These are phyloP conservation scores for Neurospora crassa DNA, from an alignment of 2,329 filamentous ascomycete genomes.

Conservation along the genomic window DNA sequence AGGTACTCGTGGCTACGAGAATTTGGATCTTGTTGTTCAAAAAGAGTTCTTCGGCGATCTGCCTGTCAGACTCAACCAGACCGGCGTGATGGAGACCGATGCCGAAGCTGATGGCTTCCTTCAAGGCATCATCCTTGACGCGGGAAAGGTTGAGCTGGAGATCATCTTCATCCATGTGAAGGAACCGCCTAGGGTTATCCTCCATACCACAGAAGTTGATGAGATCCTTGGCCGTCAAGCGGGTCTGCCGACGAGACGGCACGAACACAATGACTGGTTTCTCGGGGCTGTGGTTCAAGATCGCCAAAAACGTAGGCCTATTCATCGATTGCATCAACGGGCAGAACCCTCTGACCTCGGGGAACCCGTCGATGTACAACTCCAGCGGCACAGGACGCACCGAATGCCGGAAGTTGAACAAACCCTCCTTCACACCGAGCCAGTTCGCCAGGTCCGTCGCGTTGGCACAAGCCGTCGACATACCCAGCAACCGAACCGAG, in stretches of 20 bases:
- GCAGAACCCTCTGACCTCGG: constrained; percentile 89
- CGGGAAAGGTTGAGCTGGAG: constrained; percentile 76
- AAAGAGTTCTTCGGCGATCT: constrained; percentile 88
- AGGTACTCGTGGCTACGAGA: constrained; percentile 85
- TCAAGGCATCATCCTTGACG: constrained; percentile 86
- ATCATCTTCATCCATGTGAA: constrained; percentile 92
- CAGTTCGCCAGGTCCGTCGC: constrained; percentile 90
- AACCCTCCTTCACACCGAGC: constrained; percentile 88
- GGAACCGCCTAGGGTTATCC: constrained; percentile 87
- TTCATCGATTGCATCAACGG: constrained; percentile 99
- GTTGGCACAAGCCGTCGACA: constrained; percentile 98
- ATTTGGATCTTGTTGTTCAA: constrained; percentile 98
- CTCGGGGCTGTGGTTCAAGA: constrained; percentile 90
- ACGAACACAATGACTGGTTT: constrained; percentile 99
- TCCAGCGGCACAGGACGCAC: constrained; percentile 93
- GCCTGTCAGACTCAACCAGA: constrained; percentile 87
- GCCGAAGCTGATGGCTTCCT: constrained; percentile 92
- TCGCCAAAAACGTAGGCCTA: constrained; percentile 86
- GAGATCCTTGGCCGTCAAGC: constrained; percentile 87
- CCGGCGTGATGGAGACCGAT: constrained; percentile 97
- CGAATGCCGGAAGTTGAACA: constrained; percentile 97
- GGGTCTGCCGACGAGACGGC: constrained; percentile 86
- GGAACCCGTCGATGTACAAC: constrained; percentile 95
- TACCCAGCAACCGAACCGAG: constrained; percentile 83
- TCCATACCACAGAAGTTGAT: constrained; percentile 99